Evolutionary conservation across 164 flowering plant genomes (phyloP), one percentile per base, ranked within the genome.

Genomic region (Vitis labrusca): DNA sequence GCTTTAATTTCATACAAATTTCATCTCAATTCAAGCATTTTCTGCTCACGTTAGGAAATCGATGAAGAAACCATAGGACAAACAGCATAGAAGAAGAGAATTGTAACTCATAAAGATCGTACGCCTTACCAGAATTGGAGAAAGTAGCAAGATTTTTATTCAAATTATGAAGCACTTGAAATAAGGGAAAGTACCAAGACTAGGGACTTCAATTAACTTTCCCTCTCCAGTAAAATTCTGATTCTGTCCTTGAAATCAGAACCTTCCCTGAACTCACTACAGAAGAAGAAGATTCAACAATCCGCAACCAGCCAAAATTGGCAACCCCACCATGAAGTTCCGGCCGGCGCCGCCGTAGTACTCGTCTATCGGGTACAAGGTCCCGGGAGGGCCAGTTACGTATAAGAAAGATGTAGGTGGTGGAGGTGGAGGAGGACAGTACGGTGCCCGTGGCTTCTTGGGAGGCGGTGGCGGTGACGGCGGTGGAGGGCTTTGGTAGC

Each of bases 301-400:
- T 16, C 76, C 73, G 48, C 30, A 63, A 29, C 50, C 70, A 16
- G 76, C 23, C 69, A 73, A 65, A 29, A 51, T 52, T 29, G 73
- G 49, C 56, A 70, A 19, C 57, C 76, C 71, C 54, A 29, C 57
- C 16, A 63, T n/a, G 12, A 60, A 11, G 14, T 30, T 68, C 65
- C 74, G 66, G 1, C 53, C 50, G 15, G 77, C 82, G 8, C 83
- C 84, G 15, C 62, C 44, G 50, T 52, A 81, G 50, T 63, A 11
- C 5, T 64, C 30, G 53, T 77, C 85, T 23, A 82, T 66, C 0
- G 89, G 85, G 32, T 85, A 85, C 54, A 85, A 53, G 53, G 73
- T 64, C 57, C 86, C 86, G 17, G 89, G 89, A 3, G 87, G 87
- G 11, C 85, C 87, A 2, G 85, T 79, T n/a, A 86, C 70, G 81